These are phyloP conservation scores for Neoscytalidium dimidiatum DNA, from an alignment of 2,329 filamentous ascomycete species.

Conservation along the genomic window DNA sequence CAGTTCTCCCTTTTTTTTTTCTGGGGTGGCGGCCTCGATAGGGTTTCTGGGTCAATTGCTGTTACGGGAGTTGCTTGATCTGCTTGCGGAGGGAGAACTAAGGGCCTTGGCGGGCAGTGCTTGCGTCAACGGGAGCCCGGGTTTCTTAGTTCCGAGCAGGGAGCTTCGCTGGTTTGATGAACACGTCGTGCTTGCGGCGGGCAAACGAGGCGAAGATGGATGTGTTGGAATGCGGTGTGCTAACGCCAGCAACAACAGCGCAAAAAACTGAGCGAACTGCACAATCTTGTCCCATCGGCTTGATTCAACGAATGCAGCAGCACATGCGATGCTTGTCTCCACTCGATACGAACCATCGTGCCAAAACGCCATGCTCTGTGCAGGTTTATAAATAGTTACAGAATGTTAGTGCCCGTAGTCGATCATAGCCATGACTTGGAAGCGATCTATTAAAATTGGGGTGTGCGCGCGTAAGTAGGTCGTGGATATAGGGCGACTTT, in stretches of 20 bases:
- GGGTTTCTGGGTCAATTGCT: constrained; percentile 10
- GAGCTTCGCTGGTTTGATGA: background rate
- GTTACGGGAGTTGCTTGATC: constrained; percentile 13
- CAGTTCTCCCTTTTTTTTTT: background rate
- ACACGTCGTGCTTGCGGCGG: background rate
- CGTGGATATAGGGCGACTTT: background rate
- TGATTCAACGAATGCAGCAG: background rate
- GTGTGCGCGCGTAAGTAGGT: background rate
- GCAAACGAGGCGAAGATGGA: constrained; percentile 4
- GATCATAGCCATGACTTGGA: background rate
- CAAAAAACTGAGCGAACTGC: background rate
- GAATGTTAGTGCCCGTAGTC: background rate
- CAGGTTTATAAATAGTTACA: background rate
- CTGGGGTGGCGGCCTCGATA: background rate
- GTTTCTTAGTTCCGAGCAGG: constrained; percentile 5
- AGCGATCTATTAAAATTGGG: background rate
- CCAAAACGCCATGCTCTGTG: background rate
- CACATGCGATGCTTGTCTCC: background rate
- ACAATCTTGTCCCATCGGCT: background rate
- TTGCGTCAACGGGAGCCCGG: constrained; percentile 10
- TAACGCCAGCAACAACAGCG: background rate
- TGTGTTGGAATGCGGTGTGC: background rate
- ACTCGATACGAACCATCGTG: background rate
- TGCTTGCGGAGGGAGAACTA: constrained; percentile 10
- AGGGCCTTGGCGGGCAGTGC: background rate